Evolutionary conservation across 2,329 filamentous ascomycete species (phyloP), one percentile per base, ranked within the genome.

Genomic region (Emydomyces testavorans): DNA sequence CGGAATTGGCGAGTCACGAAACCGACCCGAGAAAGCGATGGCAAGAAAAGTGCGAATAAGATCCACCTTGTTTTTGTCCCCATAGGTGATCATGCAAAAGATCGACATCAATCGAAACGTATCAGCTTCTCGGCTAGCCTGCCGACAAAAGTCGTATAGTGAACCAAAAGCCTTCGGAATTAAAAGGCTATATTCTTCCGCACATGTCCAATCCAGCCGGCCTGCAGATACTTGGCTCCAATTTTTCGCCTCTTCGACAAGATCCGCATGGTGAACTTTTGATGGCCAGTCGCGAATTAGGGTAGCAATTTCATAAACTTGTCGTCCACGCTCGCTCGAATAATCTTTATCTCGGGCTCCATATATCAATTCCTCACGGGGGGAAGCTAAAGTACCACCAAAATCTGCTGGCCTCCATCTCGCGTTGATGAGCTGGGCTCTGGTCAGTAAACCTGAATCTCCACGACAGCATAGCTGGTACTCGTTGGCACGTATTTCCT

Each of bases 81-180:
- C 49, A 42, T 56, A 58, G 6, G 50, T 49, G 36, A 57, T 40
- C 13, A 41, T 53, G 24, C 54, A 52, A 18, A 58, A 53, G 2
- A 54, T 37, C 23, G 53, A 55, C 21, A 58, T 48, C 1, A 58
- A 43, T 18, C 36, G 47, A 32, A 54, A 55, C 7, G 42, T 49
- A 36, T 55, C 51, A 6, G n/a, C 23, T 42, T 39, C 43, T 23
- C 26, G 48, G 23, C 37, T 45, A 11, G 38, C 46, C 8, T 32
- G 38, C 18, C 52, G 53, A 32, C 51, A 58, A 13, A 49, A 26
- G 18, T 50, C 36, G 29, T 56, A 56, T 6, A 58, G 40, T 26
- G 51, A 28, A 21, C 49, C 52, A 47, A 50, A 58, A 29, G 46
- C 46, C 24, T 52, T 29, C 34, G 29, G 15, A 46, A 53, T 35